These are phyloP conservation scores for Bombardia bombarda DNA, from an alignment of 495 filamentous ascomycete genomes.

Conservation along the genomic window DNA sequence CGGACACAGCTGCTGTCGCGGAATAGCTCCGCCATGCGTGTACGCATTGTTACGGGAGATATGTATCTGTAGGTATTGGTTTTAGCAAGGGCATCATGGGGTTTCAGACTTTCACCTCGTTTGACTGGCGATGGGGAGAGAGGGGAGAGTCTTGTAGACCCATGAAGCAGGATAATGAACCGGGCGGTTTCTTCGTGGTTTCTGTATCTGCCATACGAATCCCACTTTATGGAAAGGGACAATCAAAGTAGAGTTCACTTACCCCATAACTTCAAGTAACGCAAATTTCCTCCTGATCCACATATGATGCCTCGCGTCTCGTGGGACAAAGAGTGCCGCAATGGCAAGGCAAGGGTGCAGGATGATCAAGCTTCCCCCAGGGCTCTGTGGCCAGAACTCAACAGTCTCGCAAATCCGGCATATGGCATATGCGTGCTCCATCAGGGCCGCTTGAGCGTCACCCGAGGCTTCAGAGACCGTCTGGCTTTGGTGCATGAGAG, in stretches of 20 bases:
- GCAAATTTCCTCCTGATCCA: constrained; percentile 80
- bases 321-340: constrained; percentile 67
- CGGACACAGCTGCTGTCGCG: constrained; percentile 55
- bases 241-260: constrained; percentile 27
- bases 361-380: constrained; percentile 58
- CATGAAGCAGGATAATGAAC: too few species aligned
- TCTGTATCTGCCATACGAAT: background rate
- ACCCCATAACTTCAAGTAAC: constrained; percentile 75
- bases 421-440: constrained; percentile 55
- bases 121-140: background rate
- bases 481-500: constrained; percentile 75
- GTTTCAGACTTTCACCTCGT: too few species aligned
- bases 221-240: background rate
- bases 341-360: constrained; percentile 74
- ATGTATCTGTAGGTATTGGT: constrained; percentile 86
- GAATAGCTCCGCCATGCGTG: constrained; percentile 65
- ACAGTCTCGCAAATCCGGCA: constrained; percentile 74
- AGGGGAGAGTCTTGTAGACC: too few species aligned
- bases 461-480: constrained; percentile 44
- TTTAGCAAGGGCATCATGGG: too few species aligned
- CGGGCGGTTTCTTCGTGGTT: background rate
- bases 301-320: constrained; percentile 62
- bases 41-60: constrained; percentile 65
- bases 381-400: constrained; percentile 61
- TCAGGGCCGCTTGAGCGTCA: constrained; percentile 46